Percentiles rank a stretch among this genome's conserved stretches.
Conservation (phyloP, 192 early-diverging fungal genomes). For the Coemansia reversa region DNA sequence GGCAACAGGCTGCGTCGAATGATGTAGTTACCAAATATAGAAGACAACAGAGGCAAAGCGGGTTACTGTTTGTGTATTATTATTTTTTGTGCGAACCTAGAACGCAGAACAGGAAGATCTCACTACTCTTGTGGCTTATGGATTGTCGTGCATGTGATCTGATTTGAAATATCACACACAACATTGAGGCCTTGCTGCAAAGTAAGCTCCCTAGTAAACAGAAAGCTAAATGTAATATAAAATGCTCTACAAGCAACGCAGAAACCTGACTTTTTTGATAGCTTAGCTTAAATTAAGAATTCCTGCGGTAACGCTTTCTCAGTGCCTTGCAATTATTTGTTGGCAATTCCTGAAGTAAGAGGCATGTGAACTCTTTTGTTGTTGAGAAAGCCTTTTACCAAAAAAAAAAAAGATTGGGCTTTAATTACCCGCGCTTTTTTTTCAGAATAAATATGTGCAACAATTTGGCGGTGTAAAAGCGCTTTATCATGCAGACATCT, state of each 20-base stretch:
- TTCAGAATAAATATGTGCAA: neutral
- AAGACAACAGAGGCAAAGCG: neutral
- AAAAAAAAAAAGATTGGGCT: neutral
- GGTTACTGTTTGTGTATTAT: neutral
- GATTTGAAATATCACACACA: neutral
- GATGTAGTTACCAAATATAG: neutral
- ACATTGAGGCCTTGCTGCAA: neutral
- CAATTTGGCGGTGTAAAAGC: neutral
- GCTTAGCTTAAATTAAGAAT: too few species aligned
- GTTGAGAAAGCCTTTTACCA: neutral
- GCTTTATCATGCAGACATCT: too few species aligned
- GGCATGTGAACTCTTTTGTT: neutral
- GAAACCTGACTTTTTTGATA: too few species aligned
- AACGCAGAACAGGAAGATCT: neutral
- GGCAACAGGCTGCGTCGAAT: neutral
- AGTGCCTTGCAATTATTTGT: too few species aligned
- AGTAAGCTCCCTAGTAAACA: too few species aligned
- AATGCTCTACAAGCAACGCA: too few species aligned
- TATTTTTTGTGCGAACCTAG: neutral
- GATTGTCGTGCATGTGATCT: neutral
- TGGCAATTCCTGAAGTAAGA: too few species aligned
- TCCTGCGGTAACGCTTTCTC: too few species aligned
- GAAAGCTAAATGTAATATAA: too few species aligned
- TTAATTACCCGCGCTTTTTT: neutral
- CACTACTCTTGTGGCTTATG: neutral